Evolutionary conservation across 371 early-diverging fungal genomes (phyloP).

Genomic region (Mortierella sp.): DNA sequence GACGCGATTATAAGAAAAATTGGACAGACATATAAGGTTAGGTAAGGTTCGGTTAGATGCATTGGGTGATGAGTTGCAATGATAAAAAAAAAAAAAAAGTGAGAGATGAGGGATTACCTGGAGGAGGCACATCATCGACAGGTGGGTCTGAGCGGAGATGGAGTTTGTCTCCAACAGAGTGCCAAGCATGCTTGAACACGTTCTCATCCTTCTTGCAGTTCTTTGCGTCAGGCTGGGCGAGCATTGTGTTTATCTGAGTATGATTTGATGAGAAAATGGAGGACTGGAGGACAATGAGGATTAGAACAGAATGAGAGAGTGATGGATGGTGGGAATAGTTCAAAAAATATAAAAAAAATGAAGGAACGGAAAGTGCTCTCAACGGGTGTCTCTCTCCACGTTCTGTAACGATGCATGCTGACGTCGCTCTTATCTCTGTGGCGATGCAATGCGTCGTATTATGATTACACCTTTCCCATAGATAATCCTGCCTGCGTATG

Average conservation of each 20-base stretch:
- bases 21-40: too few relatives aligned
- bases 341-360: too few relatives aligned
- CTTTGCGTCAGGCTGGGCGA: slow-evolving; percentile 20
- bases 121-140: slow-evolving; percentile 40
- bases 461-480: too few relatives aligned
- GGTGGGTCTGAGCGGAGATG: slow-evolving; percentile 32
- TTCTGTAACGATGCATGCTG: too few relatives aligned
- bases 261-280: not conserved
- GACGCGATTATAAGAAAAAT: too few relatives aligned
- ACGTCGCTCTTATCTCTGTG: too few relatives aligned
- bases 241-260: slow-evolving; percentile 8
- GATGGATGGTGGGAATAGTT: too few relatives aligned
- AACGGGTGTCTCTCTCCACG: too few relatives aligned
- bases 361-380: too few relatives aligned
- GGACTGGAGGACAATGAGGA: not conserved
- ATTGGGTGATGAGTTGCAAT: not conserved
- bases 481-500: too few relatives aligned
- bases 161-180: slow-evolving; percentile 33
- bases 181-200: slow-evolving; percentile 43
- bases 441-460: too few relatives aligned
- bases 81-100: too few relatives aligned
- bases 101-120: slow-evolving; percentile 15
- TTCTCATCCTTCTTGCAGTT: slow-evolving; percentile 30
- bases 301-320: not conserved
- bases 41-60: not conserved